Base-by-base conservation (phyloP, 257 asterid genomes). In the Rauvolfia tetraphylla region DNA sequence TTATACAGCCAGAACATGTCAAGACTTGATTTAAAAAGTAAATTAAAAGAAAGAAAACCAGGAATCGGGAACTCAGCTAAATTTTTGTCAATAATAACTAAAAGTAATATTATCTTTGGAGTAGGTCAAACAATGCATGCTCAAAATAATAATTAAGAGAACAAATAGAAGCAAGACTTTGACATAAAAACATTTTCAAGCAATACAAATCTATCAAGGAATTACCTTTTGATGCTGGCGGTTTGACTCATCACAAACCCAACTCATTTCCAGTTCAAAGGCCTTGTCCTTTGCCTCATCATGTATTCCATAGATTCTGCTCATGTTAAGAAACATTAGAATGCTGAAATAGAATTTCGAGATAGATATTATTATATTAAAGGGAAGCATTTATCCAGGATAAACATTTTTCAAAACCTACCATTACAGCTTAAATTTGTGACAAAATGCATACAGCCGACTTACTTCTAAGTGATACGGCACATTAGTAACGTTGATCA, bases 231-330 rank as follows among this genome's bases (percentile, higher is more conserved):
- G 92, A 71, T 95, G 98, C 85, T 87, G 96, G 69, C 97, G 93
- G 79, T 89, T 89, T 7, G 98, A 95, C 84, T 95, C 98, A n/a
- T 95, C 98, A 75, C 98, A 95, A 17, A 92, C 96, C 98, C 98
- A 95, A 74, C 98, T 91, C 96, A 95, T 83, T 82, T 95, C 98
- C 88, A 95, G 65, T 79, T 95, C 98, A 78, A 95, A 95, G 67
- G 95, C 98, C 90, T 95, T 95, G 90, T 95, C 98, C 84, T 95
- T 95, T 5, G 96, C 98, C 85, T 95, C 98, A 61, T 95, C 98
- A 59, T 95, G 98, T 38, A 95, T 97, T 20, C 98, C 97, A 38
- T 90, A 95, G 62, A 95, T 92, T 82, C 98, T 95, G 92, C 51
- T 36, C 49, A 38, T 44, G 54, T 73, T 59, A 49, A 73, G 78